Conservation (phyloP, 2,329 filamentous ascomycete species). For the Diaporthe ampelina region DNA sequence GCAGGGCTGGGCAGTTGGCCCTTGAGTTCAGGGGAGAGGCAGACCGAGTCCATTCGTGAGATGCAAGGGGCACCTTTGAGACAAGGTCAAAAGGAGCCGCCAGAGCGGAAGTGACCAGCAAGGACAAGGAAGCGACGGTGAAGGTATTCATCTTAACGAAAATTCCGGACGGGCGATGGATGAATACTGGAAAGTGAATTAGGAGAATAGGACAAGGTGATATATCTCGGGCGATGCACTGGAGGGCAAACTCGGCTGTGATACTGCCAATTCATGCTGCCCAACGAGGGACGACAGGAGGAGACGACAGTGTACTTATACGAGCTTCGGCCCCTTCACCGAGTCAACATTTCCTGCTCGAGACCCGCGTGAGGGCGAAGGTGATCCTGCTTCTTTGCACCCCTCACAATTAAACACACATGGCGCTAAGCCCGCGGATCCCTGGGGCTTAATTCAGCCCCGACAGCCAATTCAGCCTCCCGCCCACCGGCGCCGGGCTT, state of each 20-base stretch:
- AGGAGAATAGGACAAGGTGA: neutral
- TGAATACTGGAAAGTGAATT: neutral
- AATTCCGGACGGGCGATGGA: no score
- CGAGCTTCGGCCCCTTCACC: neutral
- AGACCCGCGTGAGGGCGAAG: neutral
- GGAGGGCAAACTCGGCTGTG: neutral
- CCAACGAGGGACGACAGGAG: conserved; percentile 14
- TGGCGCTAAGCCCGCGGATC: conserved; percentile 12
- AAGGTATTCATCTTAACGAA: conserved; percentile 8
- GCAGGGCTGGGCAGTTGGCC: conserved; percentile 48
- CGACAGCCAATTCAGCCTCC: conserved; percentile 21
- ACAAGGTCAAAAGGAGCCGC: conserved; percentile 43
- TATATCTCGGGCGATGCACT: neutral
- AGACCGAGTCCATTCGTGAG: conserved; percentile 41
- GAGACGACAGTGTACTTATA: conserved; percentile 7
- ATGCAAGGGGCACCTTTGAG: conserved; percentile 47
- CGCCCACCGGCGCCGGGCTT: neutral
- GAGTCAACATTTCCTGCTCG: neutral
- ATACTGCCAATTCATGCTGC: conserved; percentile 7
- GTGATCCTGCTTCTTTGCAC: conserved; percentile 5
- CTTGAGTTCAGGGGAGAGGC: conserved; percentile 40
- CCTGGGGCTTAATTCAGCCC: conserved; percentile 28
- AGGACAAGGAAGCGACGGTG: neutral
- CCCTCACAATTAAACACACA: conserved; percentile 28
- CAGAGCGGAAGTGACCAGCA: neutral